Evolutionary conservation across 176 grass and related monocot species (phyloP), one percentile per base, ranked within the genome.

Genomic region (Ensete glaucum): DNA sequence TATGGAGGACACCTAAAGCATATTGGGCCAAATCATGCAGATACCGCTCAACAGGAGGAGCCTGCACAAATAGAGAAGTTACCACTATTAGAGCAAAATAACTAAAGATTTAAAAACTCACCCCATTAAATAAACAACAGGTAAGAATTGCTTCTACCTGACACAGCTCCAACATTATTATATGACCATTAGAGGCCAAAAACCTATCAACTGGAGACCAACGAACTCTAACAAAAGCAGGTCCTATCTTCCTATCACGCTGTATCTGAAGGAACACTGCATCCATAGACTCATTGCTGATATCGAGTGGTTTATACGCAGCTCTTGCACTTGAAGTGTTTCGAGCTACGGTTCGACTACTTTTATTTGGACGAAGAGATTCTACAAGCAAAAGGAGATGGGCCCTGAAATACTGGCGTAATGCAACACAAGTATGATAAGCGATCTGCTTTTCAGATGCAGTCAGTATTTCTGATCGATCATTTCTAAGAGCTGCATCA

Each of bases 401-500:
- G 54, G 95, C 95, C 72, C 95, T 90, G 62, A 99, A 99, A 68
- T 99, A 94, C 67, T 94, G 95, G 8, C 90, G 82, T 62, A 99
- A 80, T 43, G 90, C 95, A 87, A 99, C 88, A 89, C 90, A 93
- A n/a, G 95, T 84, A 85, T 99, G 95, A 52, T 99, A 99, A 22
- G 90, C 88, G 62, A 99, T 92, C 77, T 99, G 95, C 80, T 99
- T 99, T 83, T 99, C 95, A 76, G 83, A 89, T 52, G 82, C 70
- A 62, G 95, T 89, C 27, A 99, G 74, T 75, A 87, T 86, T 82
- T 99, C 95, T 0, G 83, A 86, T 53, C 82, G 84, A 53, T 89
- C 90, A 85, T 76, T 87, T 57, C 84, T 78, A 69, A 79, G 76
- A 84, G 84, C 87, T 73, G 73, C 82, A 73, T 87, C 84, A 69